phyloP scores from a whole-genome alignment of 176 grass and related monocot species.

The Carex littledalei region DNA sequence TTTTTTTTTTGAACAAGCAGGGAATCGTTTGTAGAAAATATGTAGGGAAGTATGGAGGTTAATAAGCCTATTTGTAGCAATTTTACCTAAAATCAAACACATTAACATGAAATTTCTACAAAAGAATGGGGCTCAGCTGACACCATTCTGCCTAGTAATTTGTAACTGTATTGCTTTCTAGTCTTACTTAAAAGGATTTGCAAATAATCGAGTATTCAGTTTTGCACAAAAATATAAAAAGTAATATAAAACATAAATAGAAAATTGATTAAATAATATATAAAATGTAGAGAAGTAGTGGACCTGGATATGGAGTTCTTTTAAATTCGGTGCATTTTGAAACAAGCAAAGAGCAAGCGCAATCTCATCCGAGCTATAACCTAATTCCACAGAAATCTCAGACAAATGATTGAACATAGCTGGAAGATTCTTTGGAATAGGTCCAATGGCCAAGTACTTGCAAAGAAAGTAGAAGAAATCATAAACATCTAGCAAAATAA shows the following conservation, averaged over 20 bases:
- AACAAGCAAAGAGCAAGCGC: conserved; percentile 30
- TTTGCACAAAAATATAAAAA: not conserved
- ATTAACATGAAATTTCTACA: no score
- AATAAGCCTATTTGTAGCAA: no score
- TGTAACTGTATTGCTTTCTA: not conserved
- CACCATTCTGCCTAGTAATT: not conserved
- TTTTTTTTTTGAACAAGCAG: no score
- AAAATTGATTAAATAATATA: not conserved
- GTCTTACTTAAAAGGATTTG: not conserved
- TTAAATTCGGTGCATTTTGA: conserved; percentile 35
- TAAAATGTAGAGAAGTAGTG: not conserved
- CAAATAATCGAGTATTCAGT: not conserved
- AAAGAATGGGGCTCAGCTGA: no score
- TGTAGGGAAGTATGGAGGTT: no score
- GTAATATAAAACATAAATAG: no score
- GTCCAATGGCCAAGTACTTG: conserved; percentile 22
- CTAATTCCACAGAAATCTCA: conserved; percentile 23
- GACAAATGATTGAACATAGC: conserved; percentile 25
- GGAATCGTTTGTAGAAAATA: no score
- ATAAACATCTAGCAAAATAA: not conserved
- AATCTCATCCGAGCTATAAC: not conserved
- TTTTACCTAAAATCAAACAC: no score
- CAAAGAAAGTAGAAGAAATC: not conserved
- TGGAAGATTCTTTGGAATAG: not conserved
- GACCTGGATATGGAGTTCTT: conserved; percentile 27